Evolutionary conservation across 345 rosid species (phyloP).

Genomic region (Microthlaspi erraticum): DNA sequence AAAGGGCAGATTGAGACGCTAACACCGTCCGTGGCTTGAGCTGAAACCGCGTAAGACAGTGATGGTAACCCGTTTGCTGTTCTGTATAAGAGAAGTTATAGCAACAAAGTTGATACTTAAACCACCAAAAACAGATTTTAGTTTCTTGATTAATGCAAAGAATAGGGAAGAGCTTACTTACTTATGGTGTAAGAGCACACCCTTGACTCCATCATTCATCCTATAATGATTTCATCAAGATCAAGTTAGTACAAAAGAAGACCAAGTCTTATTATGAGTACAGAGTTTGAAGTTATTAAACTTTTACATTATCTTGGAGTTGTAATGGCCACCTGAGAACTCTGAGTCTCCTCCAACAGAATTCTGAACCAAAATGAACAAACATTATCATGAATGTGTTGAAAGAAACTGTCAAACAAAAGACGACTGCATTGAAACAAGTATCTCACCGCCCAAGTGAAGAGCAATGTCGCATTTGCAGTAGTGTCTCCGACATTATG

Average conservation of each 20-base stretch:
- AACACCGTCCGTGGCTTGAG: conserved; percentile 69
- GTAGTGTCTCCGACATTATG: conserved; percentile 67
- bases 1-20: conserved; percentile 74
- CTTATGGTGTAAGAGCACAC: conserved; percentile 83
- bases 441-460: conserved; percentile 90
- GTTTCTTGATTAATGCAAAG: background rate
- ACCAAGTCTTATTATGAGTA: background rate
- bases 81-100: conserved; percentile 49
- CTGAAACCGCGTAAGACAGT: conserved; percentile 70
- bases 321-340: conserved; percentile 81
- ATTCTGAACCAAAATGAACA: conserved; percentile 54
- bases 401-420: background rate
- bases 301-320: conserved; percentile 70
- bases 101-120: conserved; percentile 24
- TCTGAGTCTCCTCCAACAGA: conserved; percentile 91
- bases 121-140: background rate
- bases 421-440: conserved; percentile 5
- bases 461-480: conserved; percentile 81
- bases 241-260: conserved; percentile 14
- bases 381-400: background rate
- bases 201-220: conserved; percentile 71
- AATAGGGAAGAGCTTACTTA: conserved; percentile 50
- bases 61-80: conserved; percentile 62
- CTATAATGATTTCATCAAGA: conserved; percentile 45
- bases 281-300: background rate